Conservation (phyloP, 345 rosid genomes). For the Arabis hirsuta region DNA sequence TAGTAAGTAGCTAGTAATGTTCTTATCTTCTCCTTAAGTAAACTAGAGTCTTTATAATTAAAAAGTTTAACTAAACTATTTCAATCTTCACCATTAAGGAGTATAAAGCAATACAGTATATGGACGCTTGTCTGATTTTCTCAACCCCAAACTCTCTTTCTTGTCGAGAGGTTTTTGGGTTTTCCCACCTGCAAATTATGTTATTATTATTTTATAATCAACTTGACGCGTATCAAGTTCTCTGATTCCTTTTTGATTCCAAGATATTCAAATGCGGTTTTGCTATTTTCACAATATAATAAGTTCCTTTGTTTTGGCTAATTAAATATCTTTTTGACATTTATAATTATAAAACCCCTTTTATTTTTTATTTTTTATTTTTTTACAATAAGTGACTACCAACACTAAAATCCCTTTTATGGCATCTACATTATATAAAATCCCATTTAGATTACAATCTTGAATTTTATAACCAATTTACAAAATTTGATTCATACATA, state of each 20-base stretch:
- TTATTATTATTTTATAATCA: background rate
- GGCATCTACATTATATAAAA: background rate
- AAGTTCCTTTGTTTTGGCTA: too few species aligned
- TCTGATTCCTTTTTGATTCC: conserved; percentile 6
- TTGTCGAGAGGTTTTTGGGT: conserved; percentile 8
- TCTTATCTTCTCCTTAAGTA: conserved; percentile 1
- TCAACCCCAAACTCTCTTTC: conserved; percentile 25
- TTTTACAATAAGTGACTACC: too few species aligned
- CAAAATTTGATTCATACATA: background rate
- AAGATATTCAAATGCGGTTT: conserved; percentile 7
- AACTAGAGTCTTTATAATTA: background rate
- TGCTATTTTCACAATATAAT: too few species aligned
- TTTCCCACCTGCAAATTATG: conserved; percentile 20
- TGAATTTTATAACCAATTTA: background rate
- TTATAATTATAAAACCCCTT: too few species aligned
- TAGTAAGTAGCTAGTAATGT: too few species aligned
- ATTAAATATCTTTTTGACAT: too few species aligned
- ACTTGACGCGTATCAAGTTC: conserved; percentile 10
- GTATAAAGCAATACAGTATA: background rate
- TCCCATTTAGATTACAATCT: conserved; percentile 10
- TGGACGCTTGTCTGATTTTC: conserved; percentile 25
- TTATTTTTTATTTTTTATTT: too few species aligned
- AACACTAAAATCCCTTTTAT: too few species aligned
- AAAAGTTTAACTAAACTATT: background rate
- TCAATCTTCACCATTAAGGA: conserved; percentile 13